Base-by-base conservation (phyloP, 164 flowering plant genomes). In the Annona squamosa region DNA sequence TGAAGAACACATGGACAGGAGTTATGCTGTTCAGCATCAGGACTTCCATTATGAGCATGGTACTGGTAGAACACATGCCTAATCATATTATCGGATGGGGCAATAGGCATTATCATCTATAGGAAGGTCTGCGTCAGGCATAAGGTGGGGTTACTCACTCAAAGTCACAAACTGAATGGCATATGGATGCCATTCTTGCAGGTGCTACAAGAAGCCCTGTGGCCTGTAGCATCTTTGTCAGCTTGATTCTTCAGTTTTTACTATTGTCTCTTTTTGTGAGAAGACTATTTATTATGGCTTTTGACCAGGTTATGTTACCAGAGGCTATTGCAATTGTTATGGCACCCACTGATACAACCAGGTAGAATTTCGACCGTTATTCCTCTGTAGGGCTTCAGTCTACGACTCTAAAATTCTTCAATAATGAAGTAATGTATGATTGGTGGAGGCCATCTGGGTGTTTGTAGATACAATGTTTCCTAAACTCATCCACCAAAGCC, bases 301-400 rank as follows among this genome's bases (percentile, higher is more conserved):
- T 63, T 73, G 17, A 71, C 59, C 85, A 93, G 98, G 83, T 93
- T 66, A 95, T 95, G 99, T 80, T 95, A 84, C 97, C 98, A 5
- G 98, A 95, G 86, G 79, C 99, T 56, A 87, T 95, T 74, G 98
- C 99, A 65, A 91, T 93, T 73, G 99, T 93, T 74, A 95, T 95
- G 99, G 99, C 99, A 26, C 99, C 99, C 12, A 86, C 76, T 75
- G 98, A 91, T 78, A 69, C 78, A 75, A 80, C 92, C 45, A 91
- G 89, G 98, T 82, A 46, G 9, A 46, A 2, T 13, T 68, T 59
- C 3, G 3, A 16, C 67, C 41, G 1, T 18, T 18, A 6, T 43
- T 45, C 45, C 13, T 16, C 74, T 18, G 37, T 17, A 64, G 41
- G 42, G 57, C 37, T 26, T 26, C 37, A 26, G 37, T 26, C 57